phyloP scores from a whole-genome alignment of 768 basidiomycete species.

The Gelatoporia subvermispora region DNA sequence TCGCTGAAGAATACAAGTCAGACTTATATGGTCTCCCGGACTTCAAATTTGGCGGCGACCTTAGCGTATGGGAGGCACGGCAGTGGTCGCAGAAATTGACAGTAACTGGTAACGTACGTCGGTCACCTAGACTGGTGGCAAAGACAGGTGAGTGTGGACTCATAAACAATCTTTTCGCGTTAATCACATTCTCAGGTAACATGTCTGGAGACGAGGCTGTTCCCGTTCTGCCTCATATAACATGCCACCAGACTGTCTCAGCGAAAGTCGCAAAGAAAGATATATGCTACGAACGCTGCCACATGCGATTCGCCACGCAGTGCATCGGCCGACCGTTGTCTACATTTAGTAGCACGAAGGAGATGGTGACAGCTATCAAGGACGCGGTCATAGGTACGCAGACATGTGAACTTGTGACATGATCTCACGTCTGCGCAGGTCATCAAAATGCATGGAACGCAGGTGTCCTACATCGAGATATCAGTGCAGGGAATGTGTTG shows the following conservation, averaged over 20 bases:
- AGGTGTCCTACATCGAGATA: conserved; percentile 9
- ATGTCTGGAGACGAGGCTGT: no score
- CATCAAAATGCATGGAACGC: conserved; percentile 1
- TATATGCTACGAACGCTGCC: conserved; percentile 4
- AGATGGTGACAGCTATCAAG: conserved; percentile 7
- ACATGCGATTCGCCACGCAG: conserved; percentile 7
- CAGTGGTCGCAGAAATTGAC: no score
- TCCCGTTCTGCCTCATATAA: not conserved
- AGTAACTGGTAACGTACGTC: no score
- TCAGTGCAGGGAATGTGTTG: conserved; percentile 12
- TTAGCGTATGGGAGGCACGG: not conserved
- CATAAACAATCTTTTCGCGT: no score
- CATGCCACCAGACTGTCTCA: not conserved
- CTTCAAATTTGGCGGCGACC: conserved; percentile 1
- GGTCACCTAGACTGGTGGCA: no score
- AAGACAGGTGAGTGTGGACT: no score
- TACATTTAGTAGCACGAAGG: conserved; percentile 3
- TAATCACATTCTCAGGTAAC: no score
- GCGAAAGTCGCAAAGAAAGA: not conserved
- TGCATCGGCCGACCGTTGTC: conserved; percentile 4
- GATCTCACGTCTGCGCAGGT: not conserved
- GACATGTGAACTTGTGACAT: not conserved
- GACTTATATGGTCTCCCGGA: not conserved
- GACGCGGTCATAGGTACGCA: conserved; percentile 8
- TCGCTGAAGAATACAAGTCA: not conserved